Evolutionary conservation across 1,284 basidiomycete genomes (phyloP), one percentile per base, ranked within the genome.

Genomic region (Mycosarcoma mackinlayi): DNA sequence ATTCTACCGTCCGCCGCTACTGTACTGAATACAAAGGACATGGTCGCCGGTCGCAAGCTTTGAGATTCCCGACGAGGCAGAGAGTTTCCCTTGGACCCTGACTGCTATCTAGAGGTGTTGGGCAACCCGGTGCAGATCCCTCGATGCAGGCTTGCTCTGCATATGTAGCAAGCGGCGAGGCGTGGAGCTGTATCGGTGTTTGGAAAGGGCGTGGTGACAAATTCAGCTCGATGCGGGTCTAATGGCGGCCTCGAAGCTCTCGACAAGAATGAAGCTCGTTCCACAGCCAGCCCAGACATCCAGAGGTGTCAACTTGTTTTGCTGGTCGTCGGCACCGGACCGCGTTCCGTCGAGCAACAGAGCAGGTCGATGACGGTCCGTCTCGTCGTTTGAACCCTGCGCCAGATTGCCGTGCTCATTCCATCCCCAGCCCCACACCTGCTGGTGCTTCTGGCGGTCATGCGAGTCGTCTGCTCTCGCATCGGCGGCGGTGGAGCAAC

Each of bases 361-460:
- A 8, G 57, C 51, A 25, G 66, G 52, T 18, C 41, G 30, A 30
- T 52, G 23, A 24, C 62, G 59, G 53, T 66, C 69, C 58, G 37
- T 48, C 30, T 65, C 58, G 47, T 68, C 68, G 31, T 64, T 48
- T 39, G 18, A 21, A 40, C 60, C 63, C 39, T 72, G 72, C 35
- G 72, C 72, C 9, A 75, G 50, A 42, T 72, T 72, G 46, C 72
- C 72, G 50, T 75, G 68, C 46, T 75, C 68, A 49, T 72, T 75
- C 72, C 72, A 65, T 21, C 72, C 69, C 46, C 51, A 69, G 2
- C 61, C 70, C 70, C 65, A 73, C 37, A 72, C 63, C 19, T 58
- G 56, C 3, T 19, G 35, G 10, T 42, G 3, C 1, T 27, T 38
- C n/a, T n/a, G 37, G 4, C 9, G 8, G 6, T 13, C 19, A 13